Evolutionary conservation across 257 asterid genomes (phyloP).

Genomic region (Parsonsia alboflavescens): DNA sequence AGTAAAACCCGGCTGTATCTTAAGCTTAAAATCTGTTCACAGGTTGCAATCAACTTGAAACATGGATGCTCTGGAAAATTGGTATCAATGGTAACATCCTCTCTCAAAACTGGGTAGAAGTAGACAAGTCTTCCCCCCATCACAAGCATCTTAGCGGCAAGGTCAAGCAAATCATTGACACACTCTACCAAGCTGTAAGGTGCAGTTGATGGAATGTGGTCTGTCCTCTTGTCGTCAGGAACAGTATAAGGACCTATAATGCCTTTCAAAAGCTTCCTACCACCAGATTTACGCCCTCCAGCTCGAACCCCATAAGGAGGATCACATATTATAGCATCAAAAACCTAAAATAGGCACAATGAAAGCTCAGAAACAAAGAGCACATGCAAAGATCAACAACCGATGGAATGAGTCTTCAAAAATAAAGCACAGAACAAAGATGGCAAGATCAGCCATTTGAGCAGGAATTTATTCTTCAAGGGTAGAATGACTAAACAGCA

Average conservation of each 20-base stretch:
- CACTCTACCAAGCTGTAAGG: conserved; percentile 93
- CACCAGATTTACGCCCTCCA: conserved; percentile 99
- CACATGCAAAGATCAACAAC: not conserved
- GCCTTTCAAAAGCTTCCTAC: conserved; percentile 97
- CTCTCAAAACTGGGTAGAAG: conserved; percentile 84
- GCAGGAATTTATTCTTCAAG: not conserved
- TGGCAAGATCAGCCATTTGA: no score
- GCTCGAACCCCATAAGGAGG: conserved; percentile 99
- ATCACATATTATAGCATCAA: conserved; percentile 94
- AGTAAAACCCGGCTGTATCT: conserved; percentile 51
- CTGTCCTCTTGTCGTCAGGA: conserved; percentile 83
- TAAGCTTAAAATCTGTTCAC: conserved; percentile 87
- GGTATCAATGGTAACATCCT: conserved; percentile 50
- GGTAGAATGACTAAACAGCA: not conserved
- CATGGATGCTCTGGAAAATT: conserved; percentile 89
- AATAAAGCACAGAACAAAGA: not conserved
- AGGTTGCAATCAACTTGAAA: conserved; percentile 55
- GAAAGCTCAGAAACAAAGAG: not conserved
- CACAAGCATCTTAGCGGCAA: conserved; percentile 87
- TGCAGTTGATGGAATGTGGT: conserved; percentile 96
- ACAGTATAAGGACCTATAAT: conserved; percentile 73
- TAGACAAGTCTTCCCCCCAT: conserved; percentile 89
- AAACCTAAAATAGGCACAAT: conserved; percentile 39
- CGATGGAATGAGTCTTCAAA: not conserved
- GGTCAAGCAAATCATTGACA: conserved; percentile 91